These are phyloP conservation scores for Fragaria nilgerrensis DNA, from an alignment of 306 rosid genomes.

Conservation along the genomic window DNA sequence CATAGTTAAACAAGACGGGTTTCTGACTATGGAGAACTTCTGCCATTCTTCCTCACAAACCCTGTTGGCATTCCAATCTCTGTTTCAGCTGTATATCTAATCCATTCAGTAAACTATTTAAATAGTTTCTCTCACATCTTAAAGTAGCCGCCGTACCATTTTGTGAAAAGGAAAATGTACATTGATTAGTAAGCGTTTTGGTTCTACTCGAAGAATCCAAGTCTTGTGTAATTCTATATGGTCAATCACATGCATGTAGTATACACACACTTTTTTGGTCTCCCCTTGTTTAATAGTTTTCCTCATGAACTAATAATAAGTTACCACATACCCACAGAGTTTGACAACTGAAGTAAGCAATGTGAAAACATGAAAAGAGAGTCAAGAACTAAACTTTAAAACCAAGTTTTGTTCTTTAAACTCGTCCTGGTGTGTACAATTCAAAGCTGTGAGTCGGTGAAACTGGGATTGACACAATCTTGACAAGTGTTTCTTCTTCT, in stretches of 20 bases:
- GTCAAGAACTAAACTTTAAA: no score
- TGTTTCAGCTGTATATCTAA: neutral
- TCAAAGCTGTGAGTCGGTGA: neutral
- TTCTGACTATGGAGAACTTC: neutral
- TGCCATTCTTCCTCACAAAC: constrained; percentile 13
- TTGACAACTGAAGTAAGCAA: no score
- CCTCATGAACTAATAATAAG: no score
- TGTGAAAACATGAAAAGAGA: no score
- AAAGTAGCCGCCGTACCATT: neutral
- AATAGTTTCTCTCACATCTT: neutral
- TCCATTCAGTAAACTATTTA: neutral
- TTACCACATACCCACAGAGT: no score
- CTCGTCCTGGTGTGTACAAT: no score
- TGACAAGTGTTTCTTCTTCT: neutral
- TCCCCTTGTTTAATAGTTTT: no score
- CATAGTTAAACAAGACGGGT: neutral
- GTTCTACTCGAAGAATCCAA: neutral
- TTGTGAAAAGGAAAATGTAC: neutral
- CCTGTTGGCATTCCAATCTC: neutral
- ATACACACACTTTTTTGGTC: no score
- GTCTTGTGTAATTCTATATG: neutral
- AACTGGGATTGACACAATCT: neutral
- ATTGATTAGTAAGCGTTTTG: neutral
- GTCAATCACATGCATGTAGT: neutral
- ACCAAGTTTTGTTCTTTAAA: no score